phyloP scores from a whole-genome alignment of 805 yeast genomes.

The Metschnikowia picachoensis region DNA sequence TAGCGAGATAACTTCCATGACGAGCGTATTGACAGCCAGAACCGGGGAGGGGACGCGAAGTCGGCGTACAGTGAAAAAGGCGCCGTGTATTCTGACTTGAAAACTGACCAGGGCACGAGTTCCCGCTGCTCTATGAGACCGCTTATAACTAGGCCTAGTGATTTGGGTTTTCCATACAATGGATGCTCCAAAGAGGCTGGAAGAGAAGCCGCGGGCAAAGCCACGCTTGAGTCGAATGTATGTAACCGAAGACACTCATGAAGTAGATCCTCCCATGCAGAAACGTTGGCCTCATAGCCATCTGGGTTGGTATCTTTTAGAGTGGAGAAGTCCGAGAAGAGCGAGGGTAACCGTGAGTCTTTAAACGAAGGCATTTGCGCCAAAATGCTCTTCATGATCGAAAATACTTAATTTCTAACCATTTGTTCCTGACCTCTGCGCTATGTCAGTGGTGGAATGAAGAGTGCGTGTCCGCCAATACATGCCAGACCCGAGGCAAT shows the following conservation, averaged over 20 bases:
- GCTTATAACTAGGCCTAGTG: slow-evolving; percentile 23
- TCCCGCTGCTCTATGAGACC: slow-evolving; percentile 20
- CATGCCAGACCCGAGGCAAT: too few relatives aligned
- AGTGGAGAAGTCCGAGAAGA: slow-evolving; percentile 33
- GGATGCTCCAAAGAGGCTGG: slow-evolving; percentile 5
- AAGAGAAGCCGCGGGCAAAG: slow-evolving; percentile 19
- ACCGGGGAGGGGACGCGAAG: slow-evolving; percentile 11
- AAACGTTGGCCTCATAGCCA: slow-evolving; percentile 41
- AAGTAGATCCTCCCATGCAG: slow-evolving; percentile 34
- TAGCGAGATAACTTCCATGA: slow-evolving; percentile 1
- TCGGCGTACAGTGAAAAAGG: slow-evolving; percentile 1
- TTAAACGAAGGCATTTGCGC: slow-evolving; percentile 21
- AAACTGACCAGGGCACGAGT: slow-evolving; percentile 16
- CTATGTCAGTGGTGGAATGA: too few relatives aligned
- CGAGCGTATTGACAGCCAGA: slow-evolving; percentile 5
- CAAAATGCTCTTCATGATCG: slow-evolving; percentile 4
- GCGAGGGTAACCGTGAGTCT: slow-evolving; percentile 28
- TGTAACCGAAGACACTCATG: slow-evolving; percentile 10
- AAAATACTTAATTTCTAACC: not conserved
- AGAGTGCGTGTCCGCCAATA: too few relatives aligned
- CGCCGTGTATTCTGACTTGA: slow-evolving; percentile 1
- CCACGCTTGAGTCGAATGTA: slow-evolving; percentile 16
- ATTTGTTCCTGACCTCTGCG: too few relatives aligned
- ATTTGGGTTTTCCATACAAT: slow-evolving; percentile 29
- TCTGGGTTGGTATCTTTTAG: slow-evolving; percentile 35